Evolutionary conservation across 2,329 filamentous ascomycete species (phyloP), one percentile per base, ranked within the genome.

Genomic region (Parastagonospora avenae): DNA sequence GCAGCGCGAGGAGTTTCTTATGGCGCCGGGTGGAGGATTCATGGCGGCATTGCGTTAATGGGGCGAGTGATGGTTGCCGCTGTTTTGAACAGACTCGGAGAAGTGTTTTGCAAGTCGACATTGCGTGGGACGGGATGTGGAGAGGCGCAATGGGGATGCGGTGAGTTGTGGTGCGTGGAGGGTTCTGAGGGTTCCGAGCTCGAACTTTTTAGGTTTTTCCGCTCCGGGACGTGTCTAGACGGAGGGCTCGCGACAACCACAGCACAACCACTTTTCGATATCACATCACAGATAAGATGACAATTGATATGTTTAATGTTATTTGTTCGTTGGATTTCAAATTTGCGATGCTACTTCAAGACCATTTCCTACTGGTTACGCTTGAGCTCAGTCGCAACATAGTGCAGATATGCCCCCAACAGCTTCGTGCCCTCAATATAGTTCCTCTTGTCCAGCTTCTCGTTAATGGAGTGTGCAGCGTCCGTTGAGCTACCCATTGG

Each of bases 391-490:
- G 93, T 91, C 2, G 92, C 92, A 60, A 96, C 92, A 66, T 97
- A 97, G 78, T 97, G 93, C 71, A 99, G 79, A 74, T 99, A 99
- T 3, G 93, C 90, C 41, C 94, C 94, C 50, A 99, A 78, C 57
- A 99, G 78, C 85, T 99, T 99, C 66, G 90, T 97, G 42, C 94
- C 94, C 80, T 99, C 92, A 68, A 99, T 96, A 75, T 99, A 99
- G 79, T 99, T 99, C 71, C 85, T 86, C 83, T 90, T 92, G 76
- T 99, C 94, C 50, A 99, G 82, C 83, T 96, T 97, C 85, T 97
- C 94, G 75, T 99, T 99, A 77, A 97, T 95, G 30, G 91, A 96
- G 79, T 99, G 94, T 7, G 94, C 94, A 36, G 90, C 92, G 74
- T 97, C 94, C 1, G 93, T 99, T 37, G 90, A 95, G 80, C 90